These are phyloP conservation scores for Candida mesenterica DNA, from an alignment of 1,139 yeast genomes.

Conservation along the genomic window DNA sequence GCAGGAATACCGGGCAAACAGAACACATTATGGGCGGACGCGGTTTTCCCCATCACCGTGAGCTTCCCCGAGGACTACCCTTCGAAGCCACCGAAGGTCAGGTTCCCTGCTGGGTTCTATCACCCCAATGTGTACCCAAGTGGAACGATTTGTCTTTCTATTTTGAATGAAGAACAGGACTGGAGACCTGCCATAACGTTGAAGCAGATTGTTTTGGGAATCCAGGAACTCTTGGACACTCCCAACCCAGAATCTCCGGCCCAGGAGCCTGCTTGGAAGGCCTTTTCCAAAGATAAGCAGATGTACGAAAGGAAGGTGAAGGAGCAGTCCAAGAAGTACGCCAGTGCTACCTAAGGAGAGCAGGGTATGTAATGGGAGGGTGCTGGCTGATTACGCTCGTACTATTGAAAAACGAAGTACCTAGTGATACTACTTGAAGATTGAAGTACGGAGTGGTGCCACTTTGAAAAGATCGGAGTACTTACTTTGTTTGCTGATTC, in stretches of 20 bases:
- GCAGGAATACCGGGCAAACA: conserved; percentile 95
- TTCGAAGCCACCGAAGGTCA: conserved; percentile 92
- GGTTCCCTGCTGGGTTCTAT: conserved; percentile 83
- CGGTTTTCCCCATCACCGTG: conserved; percentile 82
- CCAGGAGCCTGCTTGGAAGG: conserved; percentile 94
- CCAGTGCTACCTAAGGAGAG: conserved; percentile 21
- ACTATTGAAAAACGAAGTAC: too few relatives aligned
- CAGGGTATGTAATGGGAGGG: background rate
- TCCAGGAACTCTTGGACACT: conserved; percentile 83
- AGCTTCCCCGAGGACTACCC: conserved; percentile 90
- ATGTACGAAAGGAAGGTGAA: conserved; percentile 73
- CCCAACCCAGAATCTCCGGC: conserved; percentile 98
- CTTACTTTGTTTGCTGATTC: too few relatives aligned
- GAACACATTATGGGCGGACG: conserved; percentile 85
- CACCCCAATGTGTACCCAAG: conserved; percentile 98
- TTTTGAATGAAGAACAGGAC: conserved; percentile 91
- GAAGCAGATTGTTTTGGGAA: conserved; percentile 86
- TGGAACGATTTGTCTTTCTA: conserved; percentile 91
- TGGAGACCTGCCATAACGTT: conserved; percentile 98
- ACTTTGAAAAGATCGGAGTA: too few relatives aligned
- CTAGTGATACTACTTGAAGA: too few relatives aligned
- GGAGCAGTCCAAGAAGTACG: conserved; percentile 79
- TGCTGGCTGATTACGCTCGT: too few relatives aligned
- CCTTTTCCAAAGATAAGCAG: conserved; percentile 65
- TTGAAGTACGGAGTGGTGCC: too few relatives aligned